Evolutionary conservation across 805 yeast genomes (phyloP).

Genomic region (Wickerhamiella shivajii): DNA sequence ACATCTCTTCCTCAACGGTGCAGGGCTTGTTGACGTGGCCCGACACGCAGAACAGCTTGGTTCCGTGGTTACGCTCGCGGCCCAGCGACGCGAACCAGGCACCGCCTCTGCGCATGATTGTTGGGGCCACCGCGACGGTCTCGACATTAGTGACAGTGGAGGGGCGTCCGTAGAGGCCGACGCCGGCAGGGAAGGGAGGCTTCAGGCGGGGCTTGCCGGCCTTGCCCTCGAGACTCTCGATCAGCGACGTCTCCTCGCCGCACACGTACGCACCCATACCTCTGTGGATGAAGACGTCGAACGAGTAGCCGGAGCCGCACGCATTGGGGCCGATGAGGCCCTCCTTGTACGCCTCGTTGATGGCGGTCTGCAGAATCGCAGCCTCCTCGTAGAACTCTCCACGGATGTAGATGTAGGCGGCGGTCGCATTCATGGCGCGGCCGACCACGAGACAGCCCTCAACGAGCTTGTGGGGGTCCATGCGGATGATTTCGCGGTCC

Average conservation of each 20-base stretch:
- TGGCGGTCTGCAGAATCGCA: constrained; percentile 57
- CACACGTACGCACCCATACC: constrained; percentile 91
- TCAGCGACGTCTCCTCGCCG: constrained; percentile 84
- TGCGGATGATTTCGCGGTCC: constrained; percentile 80
- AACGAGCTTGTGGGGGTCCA: constrained; percentile 81
- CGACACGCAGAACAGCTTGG: constrained; percentile 72
- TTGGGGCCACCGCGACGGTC: constrained; percentile 81
- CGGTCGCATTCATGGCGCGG: constrained; percentile 84
- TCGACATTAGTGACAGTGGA: constrained; percentile 85
- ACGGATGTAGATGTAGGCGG: constrained; percentile 81
- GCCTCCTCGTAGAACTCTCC: constrained; percentile 85
- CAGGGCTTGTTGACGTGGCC: constrained; percentile 89
- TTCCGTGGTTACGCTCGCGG: constrained; percentile 71
- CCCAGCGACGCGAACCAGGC: constrained; percentile 78
- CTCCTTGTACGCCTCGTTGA: constrained; percentile 72
- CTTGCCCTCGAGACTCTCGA: constrained; percentile 81
- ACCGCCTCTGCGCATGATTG: constrained; percentile 78
- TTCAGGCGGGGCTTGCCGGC: constrained; percentile 88
- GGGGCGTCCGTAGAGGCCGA: constrained; percentile 82
- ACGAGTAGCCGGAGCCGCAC: constrained; percentile 75
- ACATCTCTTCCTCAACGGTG: constrained; percentile 90
- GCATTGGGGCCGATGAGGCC: constrained; percentile 74
- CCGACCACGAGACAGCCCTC: constrained; percentile 89
- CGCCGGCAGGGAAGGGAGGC: constrained; percentile 94
- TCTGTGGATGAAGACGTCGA: constrained; percentile 73